Conservation (phyloP, 2,329 filamentous ascomycete species). For the Fusarium algeriense region DNA sequence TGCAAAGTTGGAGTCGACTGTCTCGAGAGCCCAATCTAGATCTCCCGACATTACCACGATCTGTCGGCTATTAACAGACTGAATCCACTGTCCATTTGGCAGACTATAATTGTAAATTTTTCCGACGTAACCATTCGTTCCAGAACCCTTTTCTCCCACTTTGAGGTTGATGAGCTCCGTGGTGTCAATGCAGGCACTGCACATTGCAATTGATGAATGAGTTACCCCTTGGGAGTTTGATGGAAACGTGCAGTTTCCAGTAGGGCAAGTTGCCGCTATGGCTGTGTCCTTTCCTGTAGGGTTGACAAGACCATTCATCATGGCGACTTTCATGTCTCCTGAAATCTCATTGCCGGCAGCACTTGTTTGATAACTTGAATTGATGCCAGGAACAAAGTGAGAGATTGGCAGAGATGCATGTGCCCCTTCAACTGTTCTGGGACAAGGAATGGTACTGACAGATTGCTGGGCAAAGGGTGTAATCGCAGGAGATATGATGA, state of each 20-base stretch:
- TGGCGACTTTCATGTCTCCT: background rate
- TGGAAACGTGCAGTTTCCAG: slow-evolving; percentile 11
- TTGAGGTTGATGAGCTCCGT: background rate
- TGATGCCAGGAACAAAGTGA: background rate
- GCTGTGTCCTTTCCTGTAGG: background rate
- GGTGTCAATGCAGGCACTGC: slow-evolving; percentile 7
- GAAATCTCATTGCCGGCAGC: fast-evolving
- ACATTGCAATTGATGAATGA: slow-evolving; percentile 8
- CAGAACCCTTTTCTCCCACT: fast-evolving
- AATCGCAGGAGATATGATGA: slow-evolving; percentile 8
- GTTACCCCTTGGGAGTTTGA: background rate
- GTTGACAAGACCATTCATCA: slow-evolving; percentile 13
- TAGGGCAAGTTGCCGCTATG: background rate
- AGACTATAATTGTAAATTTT: background rate
- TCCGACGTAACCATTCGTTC: background rate
- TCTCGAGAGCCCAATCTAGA: slow-evolving; percentile 1
- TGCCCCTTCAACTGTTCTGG: background rate
- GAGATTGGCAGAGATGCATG: background rate
- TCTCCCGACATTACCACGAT: background rate
- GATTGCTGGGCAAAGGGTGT: slow-evolving; percentile 15
- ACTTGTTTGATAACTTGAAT: fast-evolving
- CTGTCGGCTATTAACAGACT: fast-evolving
- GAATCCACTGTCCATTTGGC: background rate
- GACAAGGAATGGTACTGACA: background rate
- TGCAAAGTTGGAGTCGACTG: background rate